These are phyloP conservation scores for Cytospora leucostoma DNA, from an alignment of 2,329 filamentous ascomycete genomes.

Conservation along the genomic window DNA sequence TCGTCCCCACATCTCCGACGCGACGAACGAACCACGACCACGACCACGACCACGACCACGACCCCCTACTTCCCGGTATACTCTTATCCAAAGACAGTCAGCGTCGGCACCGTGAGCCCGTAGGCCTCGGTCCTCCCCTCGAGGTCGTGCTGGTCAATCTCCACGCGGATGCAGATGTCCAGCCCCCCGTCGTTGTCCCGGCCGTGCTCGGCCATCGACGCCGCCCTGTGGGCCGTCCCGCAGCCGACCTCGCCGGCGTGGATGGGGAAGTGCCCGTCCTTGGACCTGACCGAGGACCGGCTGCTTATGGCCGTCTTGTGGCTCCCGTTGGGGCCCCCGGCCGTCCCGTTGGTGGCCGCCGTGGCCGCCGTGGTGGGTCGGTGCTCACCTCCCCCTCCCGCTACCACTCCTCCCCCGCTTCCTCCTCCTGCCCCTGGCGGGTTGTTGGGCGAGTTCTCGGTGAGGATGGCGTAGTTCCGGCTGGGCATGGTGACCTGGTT, in stretches of 20 bases:
- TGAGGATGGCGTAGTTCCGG: slow-evolving; percentile 89
- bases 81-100: slow-evolving; percentile 40
- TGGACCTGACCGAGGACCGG: slow-evolving; percentile 21
- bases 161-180: slow-evolving; percentile 83
- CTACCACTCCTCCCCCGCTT: no score
- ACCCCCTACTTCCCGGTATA: no score
- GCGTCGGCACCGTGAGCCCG: slow-evolving; percentile 78
- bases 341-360: slow-evolving; percentile 21
- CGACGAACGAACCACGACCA: not conserved
- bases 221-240: slow-evolving; percentile 76
- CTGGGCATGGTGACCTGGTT: slow-evolving; percentile 91
- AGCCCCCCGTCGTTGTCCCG: slow-evolving; percentile 62
- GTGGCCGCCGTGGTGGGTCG: slow-evolving; percentile 9
- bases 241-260: slow-evolving; percentile 76
- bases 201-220: slow-evolving; percentile 56
- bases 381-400: not conserved
- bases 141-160: slow-evolving; percentile 80
- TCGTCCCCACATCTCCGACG: not conserved
- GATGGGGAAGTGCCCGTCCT: slow-evolving; percentile 68
- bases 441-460: slow-evolving; percentile 75
- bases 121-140: slow-evolving; percentile 81
- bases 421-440: slow-evolving; percentile 12
- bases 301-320: slow-evolving; percentile 8
- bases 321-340: slow-evolving; percentile 13
- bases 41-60: not conserved